Percentiles rank a stretch among this genome's conserved stretches.
These are phyloP conservation scores for Colletotrichum sp. DNA, from an alignment of 2,329 filamentous ascomycete species.

Conservation along the genomic window DNA sequence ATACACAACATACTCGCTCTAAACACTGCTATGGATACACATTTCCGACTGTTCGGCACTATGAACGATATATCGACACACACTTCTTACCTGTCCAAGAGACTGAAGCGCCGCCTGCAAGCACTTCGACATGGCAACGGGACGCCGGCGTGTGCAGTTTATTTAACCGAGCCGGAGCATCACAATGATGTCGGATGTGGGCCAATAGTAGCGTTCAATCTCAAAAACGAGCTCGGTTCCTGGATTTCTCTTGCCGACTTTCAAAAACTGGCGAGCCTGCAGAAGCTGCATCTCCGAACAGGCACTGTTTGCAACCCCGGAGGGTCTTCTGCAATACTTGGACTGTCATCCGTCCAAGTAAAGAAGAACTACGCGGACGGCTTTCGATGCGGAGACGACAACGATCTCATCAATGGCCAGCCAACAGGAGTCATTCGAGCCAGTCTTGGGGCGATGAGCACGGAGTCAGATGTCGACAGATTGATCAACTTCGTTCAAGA, in stretches of 20 bases:
- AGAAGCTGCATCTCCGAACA: neutral
- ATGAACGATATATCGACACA: neutral
- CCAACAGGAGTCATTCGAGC: neutral
- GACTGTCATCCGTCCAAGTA: neutral
- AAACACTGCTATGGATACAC: neutral
- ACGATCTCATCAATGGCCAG: neutral
- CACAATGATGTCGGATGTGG: neutral
- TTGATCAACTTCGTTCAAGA: neutral
- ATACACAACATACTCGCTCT: neutral
- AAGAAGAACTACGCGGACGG: neutral
- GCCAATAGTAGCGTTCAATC: neutral
- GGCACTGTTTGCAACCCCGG: neutral
- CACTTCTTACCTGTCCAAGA: neutral
- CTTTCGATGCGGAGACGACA: neutral
- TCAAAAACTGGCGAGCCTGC: neutral
- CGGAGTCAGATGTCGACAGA: neutral
- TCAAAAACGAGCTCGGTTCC: neutral
- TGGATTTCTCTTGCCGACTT: neutral
- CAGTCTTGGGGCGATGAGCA: neutral
- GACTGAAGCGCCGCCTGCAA: neutral
- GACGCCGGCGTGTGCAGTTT: neutral
- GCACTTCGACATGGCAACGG: neutral
- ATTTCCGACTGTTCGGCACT: neutral
- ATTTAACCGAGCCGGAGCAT: neutral
- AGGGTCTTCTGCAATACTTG: neutral